Base-by-base conservation (phyloP, 2,329 filamentous ascomycete species). In the Ascosphaera pollenicola region DNA sequence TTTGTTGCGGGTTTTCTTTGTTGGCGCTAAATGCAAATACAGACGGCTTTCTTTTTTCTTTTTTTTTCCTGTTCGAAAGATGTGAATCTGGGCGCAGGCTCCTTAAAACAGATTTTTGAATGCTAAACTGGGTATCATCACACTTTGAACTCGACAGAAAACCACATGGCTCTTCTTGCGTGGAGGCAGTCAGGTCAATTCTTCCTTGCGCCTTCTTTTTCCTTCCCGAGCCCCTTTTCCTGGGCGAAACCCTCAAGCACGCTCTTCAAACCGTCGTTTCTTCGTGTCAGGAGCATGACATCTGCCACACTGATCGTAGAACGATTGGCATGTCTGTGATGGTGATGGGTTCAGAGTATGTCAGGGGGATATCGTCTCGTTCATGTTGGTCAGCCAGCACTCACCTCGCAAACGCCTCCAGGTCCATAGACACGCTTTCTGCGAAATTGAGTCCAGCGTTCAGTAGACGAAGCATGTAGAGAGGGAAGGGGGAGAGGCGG, bases 251-350 rank as follows among this genome's bases (percentile, higher is more conserved):
- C 49, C 8, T 49, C 51, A 52, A 98, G 67, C 26, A 95, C 73
- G 13, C 67, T 67, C 47, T 85, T 74, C 16, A 98, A 59, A 15
- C 84, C 83, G 41, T 85, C 79, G 49, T 95, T 98, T 42, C 87
- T 74, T 44, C 89, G 67, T 18, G 82, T 76, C 21, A 98, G 70
- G 6, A 98, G 69, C 49, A 95, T 62, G 10, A 95, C 85, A 53
- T 98, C 89, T 39, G 85, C 78, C 0, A 78, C 78, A 30, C 75
- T 82, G 46, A 98, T 70, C 0, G 77, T 85, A 2, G 71, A 73
- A 18, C 87, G 71, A 1, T 80, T 78, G 8, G 81, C 87, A 58
- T 98, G 89, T 39, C 73, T 75, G 49, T 63, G 64, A 36, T 17
- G 18, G 40, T 47, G 70, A 67, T 44, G 40, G 43, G 16, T 34